Percentiles rank a stretch among this genome's conserved stretches.
phyloP scores from a whole-genome alignment of 345 rosid species.

The Acer negundo region DNA sequence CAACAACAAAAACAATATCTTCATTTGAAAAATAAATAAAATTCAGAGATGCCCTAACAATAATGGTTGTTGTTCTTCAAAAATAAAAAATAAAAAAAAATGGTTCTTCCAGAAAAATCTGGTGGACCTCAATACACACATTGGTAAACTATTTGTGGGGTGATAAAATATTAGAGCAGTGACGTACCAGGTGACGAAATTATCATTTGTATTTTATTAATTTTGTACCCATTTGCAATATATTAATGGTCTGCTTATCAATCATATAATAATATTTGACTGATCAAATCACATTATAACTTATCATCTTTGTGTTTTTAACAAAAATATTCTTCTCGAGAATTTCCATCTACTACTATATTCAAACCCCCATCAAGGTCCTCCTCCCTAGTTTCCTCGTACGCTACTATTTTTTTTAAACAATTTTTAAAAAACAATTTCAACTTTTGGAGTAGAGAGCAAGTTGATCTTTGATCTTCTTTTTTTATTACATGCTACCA shows the following conservation, averaged over 20 bases:
- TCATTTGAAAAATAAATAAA: not conserved
- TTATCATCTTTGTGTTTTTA: not conserved
- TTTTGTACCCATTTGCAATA: slow-evolving; percentile 1
- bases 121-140: not conserved
- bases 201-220: slow-evolving; percentile 10
- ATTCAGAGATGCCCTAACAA: not conserved
- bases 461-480: no score
- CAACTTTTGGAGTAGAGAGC: not conserved
- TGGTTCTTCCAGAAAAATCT: not conserved
- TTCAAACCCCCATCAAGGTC: slow-evolving; percentile 4
- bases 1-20: not conserved
- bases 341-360: not conserved
- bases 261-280: slow-evolving; percentile 31
- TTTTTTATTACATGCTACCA: no score
- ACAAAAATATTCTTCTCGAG: not conserved
- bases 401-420: slow-evolving; percentile 1
- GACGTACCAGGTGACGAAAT: slow-evolving; percentile 55
- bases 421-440: not conserved
- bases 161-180: slow-evolving; percentile 27
- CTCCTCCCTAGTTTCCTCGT: slow-evolving; percentile 31
- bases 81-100: not conserved
- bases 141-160: no score
- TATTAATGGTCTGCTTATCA: slow-evolving; percentile 16
- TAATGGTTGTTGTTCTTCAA: not conserved
- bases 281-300: slow-evolving; percentile 8